phyloP scores from a whole-genome alignment of 495 filamentous ascomycete species.

The Sporormia fimetaria region DNA sequence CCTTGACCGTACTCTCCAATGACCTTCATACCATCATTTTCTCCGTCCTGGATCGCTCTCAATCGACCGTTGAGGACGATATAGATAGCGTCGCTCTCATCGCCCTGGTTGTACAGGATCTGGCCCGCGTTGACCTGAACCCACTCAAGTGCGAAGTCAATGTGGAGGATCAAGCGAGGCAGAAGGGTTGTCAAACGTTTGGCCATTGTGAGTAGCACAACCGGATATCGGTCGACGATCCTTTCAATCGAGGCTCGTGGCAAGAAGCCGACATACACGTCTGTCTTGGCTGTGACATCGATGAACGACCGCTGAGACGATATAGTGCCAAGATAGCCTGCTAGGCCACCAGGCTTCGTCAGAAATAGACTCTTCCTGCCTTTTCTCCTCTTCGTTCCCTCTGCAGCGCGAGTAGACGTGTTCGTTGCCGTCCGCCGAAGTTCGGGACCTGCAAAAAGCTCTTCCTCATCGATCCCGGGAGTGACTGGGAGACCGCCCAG shows the following conservation, averaged over 20 bases:
- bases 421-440: slow-evolving; percentile 40
- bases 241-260: slow-evolving; percentile 77
- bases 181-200: slow-evolving; percentile 83
- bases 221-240: slow-evolving; percentile 83
- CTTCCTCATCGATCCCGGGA: slow-evolving; percentile 21
- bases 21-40: slow-evolving; percentile 74
- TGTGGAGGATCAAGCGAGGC: slow-evolving; percentile 85
- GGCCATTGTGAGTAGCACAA: slow-evolving; percentile 87
- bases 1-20: slow-evolving; percentile 92
- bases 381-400: slow-evolving; percentile 37
- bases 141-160: slow-evolving; percentile 97
- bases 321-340: slow-evolving; percentile 85
- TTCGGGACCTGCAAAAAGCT: slow-evolving; percentile 35
- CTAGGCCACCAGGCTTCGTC: slow-evolving; percentile 89
- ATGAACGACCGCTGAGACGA: slow-evolving; percentile 94
- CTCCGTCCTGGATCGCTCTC: slow-evolving; percentile 62
- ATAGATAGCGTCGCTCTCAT: slow-evolving; percentile 97
- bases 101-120: slow-evolving; percentile 83
- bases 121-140: slow-evolving; percentile 90
- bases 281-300: slow-evolving; percentile 92
- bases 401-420: slow-evolving; percentile 33
- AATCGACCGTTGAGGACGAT: slow-evolving; percentile 91
- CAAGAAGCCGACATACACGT: slow-evolving; percentile 95
- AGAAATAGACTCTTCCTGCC: slow-evolving; percentile 68
- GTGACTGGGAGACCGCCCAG: slow-evolving; percentile 24